Evolutionary conservation across 2,329 filamentous ascomycete species (phyloP).

Genomic region (Cladobotryum protrusum): DNA sequence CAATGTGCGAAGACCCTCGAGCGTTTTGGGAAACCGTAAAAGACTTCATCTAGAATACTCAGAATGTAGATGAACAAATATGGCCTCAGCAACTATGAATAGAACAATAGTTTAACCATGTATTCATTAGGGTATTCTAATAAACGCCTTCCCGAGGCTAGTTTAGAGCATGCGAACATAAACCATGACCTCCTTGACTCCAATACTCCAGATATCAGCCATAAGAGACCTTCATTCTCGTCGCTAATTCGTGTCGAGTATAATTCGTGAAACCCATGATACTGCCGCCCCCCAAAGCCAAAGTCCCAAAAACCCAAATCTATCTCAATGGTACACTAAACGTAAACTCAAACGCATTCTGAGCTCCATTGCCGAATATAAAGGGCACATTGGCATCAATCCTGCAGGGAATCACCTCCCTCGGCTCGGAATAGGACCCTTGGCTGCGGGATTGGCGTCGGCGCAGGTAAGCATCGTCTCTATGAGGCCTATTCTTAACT

Average conservation of each 20-base stretch:
- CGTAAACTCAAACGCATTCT: conserved; percentile 21
- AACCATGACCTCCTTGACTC: too few species aligned
- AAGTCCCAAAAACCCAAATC: background rate
- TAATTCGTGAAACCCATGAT: too few species aligned
- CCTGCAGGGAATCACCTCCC: conserved; percentile 4
- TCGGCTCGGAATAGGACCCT: background rate
- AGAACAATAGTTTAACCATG: too few species aligned
- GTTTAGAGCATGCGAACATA: too few species aligned
- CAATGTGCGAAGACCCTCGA: conserved; percentile 71
- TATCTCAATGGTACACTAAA: conserved; percentile 16
- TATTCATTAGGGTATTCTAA: too few species aligned
- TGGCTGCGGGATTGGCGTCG: conserved; percentile 13
- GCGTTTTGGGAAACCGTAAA: conserved; percentile 61
- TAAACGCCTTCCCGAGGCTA: too few species aligned
- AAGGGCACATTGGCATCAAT: conserved; percentile 15
- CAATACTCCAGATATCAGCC: too few species aligned
- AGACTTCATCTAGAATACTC: conserved; percentile 42
- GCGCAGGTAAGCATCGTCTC: background rate
- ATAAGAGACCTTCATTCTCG: too few species aligned
- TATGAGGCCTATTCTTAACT: background rate
- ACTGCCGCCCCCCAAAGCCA: too few species aligned
- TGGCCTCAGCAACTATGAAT: too few species aligned
- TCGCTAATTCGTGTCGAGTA: too few species aligned
- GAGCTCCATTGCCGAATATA: conserved; percentile 17
- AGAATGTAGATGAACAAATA: too few species aligned